Evolutionary conservation across 2,329 filamentous ascomycete genomes (phyloP).

Genomic region (Ophiostoma australiae): DNA sequence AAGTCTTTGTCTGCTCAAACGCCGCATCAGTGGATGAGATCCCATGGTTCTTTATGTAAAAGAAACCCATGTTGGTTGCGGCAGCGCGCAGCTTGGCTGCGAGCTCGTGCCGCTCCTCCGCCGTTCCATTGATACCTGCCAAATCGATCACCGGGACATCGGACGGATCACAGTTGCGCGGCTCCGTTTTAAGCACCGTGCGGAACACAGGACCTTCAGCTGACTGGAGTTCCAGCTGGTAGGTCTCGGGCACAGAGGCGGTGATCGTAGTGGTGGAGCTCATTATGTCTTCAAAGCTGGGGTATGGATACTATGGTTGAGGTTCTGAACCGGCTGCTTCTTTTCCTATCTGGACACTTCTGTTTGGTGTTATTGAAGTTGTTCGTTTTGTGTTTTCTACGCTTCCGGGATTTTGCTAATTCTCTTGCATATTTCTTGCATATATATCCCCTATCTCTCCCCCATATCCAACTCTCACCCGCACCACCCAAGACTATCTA

Average conservation of each 20-base stretch:
- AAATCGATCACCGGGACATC: slow-evolving; percentile 16
- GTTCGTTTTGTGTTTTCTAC: background rate
- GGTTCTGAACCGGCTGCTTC: background rate
- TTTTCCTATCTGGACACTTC: background rate
- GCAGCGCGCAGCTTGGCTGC: slow-evolving; percentile 9
- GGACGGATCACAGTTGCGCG: slow-evolving; percentile 8
- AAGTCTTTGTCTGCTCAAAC: slow-evolving; percentile 2
- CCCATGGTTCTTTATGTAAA: slow-evolving; percentile 19
- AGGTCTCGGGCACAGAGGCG: background rate
- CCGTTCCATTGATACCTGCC: slow-evolving; percentile 2
- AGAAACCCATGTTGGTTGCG: slow-evolving; percentile 14
- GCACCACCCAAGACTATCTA: background rate
- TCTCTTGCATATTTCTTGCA: background rate
- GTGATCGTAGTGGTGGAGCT: background rate
- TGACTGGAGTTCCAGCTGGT: slow-evolving; percentile 3
- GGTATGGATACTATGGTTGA: background rate
- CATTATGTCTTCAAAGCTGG: background rate
- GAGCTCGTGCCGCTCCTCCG: background rate
- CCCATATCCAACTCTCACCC: background rate
- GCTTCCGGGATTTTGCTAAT: background rate
- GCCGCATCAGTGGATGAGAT: slow-evolving; percentile 7
- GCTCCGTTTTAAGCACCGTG: slow-evolving; percentile 6
- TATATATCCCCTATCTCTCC: background rate
- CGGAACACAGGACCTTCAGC: slow-evolving; percentile 10
- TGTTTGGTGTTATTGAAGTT: background rate